These are phyloP conservation scores for Blepharisma undulans DNA, from an alignment of 169 alveolate genomes.

Conservation along the genomic window DNA sequence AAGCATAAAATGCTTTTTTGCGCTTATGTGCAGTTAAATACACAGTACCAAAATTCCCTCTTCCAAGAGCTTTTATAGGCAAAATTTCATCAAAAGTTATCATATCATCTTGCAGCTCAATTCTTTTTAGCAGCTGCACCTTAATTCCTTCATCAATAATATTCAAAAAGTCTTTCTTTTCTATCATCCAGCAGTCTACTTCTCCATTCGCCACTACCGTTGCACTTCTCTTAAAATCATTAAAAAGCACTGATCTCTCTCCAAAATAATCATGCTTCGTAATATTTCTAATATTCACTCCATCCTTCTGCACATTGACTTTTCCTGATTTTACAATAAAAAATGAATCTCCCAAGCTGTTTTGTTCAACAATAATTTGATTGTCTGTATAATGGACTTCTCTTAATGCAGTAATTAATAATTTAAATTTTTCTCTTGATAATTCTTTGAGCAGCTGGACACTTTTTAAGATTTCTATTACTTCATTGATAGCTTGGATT, in stretches of 20 bases:
- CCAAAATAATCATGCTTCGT: constrained; percentile 43
- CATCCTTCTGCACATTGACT: constrained; percentile 20
- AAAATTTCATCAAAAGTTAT: constrained; percentile 87
- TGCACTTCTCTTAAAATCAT: constrained; percentile 49
- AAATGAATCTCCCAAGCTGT: constrained; percentile 22
- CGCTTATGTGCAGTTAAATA: background rate
- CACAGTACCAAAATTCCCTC: constrained; percentile 85
- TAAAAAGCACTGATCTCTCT: constrained; percentile 60
- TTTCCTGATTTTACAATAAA: constrained; percentile 35
- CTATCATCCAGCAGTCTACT: constrained; percentile 27
- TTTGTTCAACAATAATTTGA: constrained; percentile 4
- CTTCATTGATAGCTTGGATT: constrained; percentile 63
- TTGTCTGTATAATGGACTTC: constrained; percentile 1
- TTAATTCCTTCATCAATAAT: constrained; percentile 64
- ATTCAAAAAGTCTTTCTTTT: constrained; percentile 39
- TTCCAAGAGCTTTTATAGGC: constrained; percentile 82
- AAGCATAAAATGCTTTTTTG: constrained; percentile 28
- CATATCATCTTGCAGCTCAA: constrained; percentile 90
- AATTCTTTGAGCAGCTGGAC: constrained; percentile 12
- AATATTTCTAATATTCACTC: background rate
- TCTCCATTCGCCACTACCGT: constrained; percentile 51
- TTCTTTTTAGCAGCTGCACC: constrained; percentile 41
- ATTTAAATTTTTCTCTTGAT: background rate
- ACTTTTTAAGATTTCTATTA: background rate
- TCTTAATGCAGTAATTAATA: background rate